Evolutionary conservation across 495 filamentous ascomycete genomes (phyloP), one percentile per base, ranked within the genome.

Genomic region (Penicillium manginii): DNA sequence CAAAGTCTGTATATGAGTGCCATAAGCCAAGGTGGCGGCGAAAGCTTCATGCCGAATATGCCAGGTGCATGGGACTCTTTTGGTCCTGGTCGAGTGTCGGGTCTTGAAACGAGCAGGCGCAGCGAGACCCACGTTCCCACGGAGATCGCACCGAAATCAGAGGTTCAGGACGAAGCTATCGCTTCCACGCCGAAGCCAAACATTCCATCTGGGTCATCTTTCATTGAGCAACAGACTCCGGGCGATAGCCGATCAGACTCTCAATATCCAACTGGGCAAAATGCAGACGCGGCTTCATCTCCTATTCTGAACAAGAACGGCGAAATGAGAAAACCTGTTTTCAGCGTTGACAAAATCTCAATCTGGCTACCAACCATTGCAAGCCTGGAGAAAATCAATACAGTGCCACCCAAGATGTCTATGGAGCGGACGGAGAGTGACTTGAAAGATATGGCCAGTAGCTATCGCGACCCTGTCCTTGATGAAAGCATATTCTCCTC

Each of bases 1-100:
- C 88, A 93, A 64, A 98, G 94, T 73, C 89, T 99, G 86, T 98
- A 98, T 61, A 93, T 97, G 85, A 90, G 87, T 64, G 88, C 88
- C 19, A 76, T 89, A 10, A 86, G 84, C 48, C 68, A 76, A 39
- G 68, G 58, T 18, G 63, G 63, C 11, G 70, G 68, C 47, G 66
- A 65, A 58, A 73, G 49, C 65, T 78, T 72, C 32, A 80, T 66
- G 66, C 73, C 69, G 23, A 73, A 72, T 35, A 86, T 88, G 73
- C 86, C 86, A 12, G 86, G 86, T 5, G 79, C 71, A 33, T 89
- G 85, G 87, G 83, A 82, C 60, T 80, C 72, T 5, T 73, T 70
- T 22, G 65, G 64, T 22, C 53, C 65, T 29, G 40, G 45, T 26
- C 45, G 50, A 12, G 31, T 56, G 2, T 29, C 46, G n/a, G 50